A percentile compares a stretch with the other conserved stretches of the same genome.
Evolutionary conservation across 495 filamentous ascomycete genomes (phyloP).

Genomic region (Neurospora sp.): DNA sequence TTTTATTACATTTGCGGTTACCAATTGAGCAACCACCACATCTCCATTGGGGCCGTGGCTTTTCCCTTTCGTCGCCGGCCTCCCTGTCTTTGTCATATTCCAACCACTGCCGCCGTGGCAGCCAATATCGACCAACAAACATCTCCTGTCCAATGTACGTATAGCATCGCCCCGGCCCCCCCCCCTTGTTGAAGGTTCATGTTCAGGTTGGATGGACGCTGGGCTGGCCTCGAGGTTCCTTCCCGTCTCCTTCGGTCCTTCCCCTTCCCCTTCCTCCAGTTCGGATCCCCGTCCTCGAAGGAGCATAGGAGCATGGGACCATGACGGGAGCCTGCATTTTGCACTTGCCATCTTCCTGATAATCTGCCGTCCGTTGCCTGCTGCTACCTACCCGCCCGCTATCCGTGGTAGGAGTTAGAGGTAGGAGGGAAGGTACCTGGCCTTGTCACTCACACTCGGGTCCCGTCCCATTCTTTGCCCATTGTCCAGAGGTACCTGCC

Average conservation of each 20-base stretch:
- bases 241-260: too few species aligned
- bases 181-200: background rate
- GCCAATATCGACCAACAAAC: background rate
- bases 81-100: background rate
- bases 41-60: background rate
- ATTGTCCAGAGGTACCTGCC: background rate
- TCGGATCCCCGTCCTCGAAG: too few species aligned
- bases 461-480: background rate
- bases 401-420: background rate
- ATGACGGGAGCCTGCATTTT: too few species aligned
- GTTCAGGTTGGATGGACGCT: background rate
- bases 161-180: background rate
- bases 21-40: background rate
- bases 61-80: background rate
- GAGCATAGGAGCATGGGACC: too few species aligned
- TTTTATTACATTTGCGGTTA: background rate
- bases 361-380: too few species aligned
- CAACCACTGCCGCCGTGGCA: background rate
- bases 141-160: background rate
- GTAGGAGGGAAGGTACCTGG: background rate
- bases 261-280: too few species aligned
- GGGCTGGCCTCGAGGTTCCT: too few species aligned
- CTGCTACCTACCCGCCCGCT: background rate
- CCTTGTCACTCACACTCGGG: background rate
- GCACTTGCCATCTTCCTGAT: too few species aligned